Conservation (phyloP, 768 basidiomycete species). For the Suillus occidentalis region DNA sequence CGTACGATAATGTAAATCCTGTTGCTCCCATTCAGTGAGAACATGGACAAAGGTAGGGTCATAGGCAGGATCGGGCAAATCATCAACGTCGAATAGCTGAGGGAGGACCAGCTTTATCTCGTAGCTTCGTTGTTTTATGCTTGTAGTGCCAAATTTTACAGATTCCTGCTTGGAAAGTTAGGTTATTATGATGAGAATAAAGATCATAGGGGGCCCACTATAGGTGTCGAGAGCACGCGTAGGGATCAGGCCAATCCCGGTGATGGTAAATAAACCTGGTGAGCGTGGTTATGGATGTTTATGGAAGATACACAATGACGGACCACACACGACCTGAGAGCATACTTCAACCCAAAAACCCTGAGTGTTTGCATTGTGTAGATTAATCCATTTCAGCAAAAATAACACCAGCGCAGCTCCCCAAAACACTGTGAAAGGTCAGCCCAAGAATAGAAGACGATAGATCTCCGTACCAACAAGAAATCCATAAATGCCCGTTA, state of each 20-base stretch:
- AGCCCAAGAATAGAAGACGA: background rate
- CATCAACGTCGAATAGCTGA: slow-evolving; percentile 69
- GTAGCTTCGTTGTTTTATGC: slow-evolving; percentile 53
- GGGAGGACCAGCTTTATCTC: slow-evolving; percentile 66
- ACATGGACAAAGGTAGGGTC: slow-evolving; percentile 74
- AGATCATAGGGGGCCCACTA: slow-evolving; percentile 40
- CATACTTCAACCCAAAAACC: slow-evolving; percentile 82
- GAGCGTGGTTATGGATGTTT: background rate
- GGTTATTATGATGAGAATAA: background rate
- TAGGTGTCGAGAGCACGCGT: slow-evolving; percentile 75
- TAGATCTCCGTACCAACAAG: slow-evolving; percentile 51
- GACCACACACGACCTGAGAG: slow-evolving; percentile 77
- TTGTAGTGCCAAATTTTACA: slow-evolving; percentile 75
- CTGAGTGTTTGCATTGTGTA: slow-evolving; percentile 66
- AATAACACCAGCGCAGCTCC: slow-evolving; percentile 82
- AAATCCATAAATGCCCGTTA: slow-evolving; percentile 76
- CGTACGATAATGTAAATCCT: slow-evolving; percentile 64
- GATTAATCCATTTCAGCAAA: slow-evolving; percentile 64
- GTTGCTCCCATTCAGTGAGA: slow-evolving; percentile 62
- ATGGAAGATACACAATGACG: slow-evolving; percentile 6
- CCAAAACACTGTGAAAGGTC: slow-evolving; percentile 64
- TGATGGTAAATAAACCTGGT: slow-evolving; percentile 73
- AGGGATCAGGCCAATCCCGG: slow-evolving; percentile 79
- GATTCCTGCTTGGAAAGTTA: slow-evolving; percentile 49
- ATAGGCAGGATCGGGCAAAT: slow-evolving; percentile 75